phyloP scores from a whole-genome alignment of 2,329 filamentous ascomycete species.

The Penicillium sp. region DNA sequence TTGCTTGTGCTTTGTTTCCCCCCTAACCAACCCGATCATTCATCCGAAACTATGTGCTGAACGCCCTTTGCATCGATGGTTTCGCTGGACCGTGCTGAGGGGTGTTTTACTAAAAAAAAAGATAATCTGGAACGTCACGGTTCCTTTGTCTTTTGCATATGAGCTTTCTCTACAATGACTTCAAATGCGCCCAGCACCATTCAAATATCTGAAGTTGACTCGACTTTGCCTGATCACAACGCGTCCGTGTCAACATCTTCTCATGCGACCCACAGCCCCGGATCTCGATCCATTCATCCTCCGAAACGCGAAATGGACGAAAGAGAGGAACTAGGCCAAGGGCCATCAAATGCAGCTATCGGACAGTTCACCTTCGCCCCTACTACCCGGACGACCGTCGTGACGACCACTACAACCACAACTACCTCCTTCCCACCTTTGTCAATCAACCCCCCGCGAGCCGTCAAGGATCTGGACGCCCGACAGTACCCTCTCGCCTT shows the following conservation, averaged over 20 bases:
- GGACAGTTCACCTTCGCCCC: constrained; percentile 63
- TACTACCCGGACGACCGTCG: constrained; percentile 63
- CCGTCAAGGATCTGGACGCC: constrained; percentile 70
- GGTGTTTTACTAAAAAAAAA: constrained; percentile 14
- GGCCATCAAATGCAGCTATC: constrained; percentile 43
- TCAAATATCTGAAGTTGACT: constrained; percentile 11
- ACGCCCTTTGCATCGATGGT: constrained; percentile 29
- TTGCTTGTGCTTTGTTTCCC: constrained; percentile 4
- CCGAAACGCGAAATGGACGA: constrained; percentile 30
- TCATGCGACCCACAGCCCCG: constrained; percentile 12
- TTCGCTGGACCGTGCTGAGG: constrained; percentile 22
- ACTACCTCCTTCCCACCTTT: constrained; percentile 80
- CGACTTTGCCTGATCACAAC: constrained; percentile 13
- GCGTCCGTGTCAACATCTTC: constrained; percentile 12
- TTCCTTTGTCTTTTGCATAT: constrained; percentile 12
- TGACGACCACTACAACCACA: constrained; percentile 91
- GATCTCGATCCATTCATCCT: constrained; percentile 15
- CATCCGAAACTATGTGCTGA: constrained; percentile 7
- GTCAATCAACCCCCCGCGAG: constrained; percentile 69
- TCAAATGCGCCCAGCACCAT: constrained; percentile 9
- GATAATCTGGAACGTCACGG: constrained; percentile 1
- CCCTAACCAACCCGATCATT: background rate
- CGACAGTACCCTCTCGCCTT: constrained; percentile 88
- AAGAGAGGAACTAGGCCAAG: constrained; percentile 24
- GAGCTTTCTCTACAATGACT: constrained; percentile 14